phyloP scores from a whole-genome alignment of 345 rosid genomes.

The Cardamine occulta region DNA sequence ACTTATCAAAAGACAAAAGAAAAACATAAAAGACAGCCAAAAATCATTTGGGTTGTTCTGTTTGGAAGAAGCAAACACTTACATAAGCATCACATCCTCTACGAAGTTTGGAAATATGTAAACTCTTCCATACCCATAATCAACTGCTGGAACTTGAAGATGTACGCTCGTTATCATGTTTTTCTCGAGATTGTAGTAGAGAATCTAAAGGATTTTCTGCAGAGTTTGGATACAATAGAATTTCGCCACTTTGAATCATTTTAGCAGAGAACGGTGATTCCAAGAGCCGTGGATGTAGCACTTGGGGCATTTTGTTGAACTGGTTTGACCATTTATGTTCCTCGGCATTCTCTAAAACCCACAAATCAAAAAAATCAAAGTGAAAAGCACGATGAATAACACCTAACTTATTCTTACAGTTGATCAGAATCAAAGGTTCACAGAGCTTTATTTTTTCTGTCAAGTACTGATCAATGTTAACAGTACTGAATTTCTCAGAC shows the following conservation, averaged over 20 bases:
- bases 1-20: neutral
- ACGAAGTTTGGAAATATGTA: neutral
- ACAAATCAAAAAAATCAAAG: neutral
- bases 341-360: neutral
- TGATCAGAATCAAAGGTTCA: neutral
- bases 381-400: neutral
- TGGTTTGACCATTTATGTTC: neutral
- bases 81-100: constrained; percentile 4
- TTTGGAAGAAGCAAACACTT: constrained; percentile 4
- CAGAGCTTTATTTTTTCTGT: no score
- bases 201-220: no score
- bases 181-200: no score
- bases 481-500: neutral
- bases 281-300: no score
- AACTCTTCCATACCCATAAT: neutral
- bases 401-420: constrained; percentile 8
- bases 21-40: neutral
- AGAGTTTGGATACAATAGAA: no score
- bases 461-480: neutral
- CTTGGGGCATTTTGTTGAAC: neutral
- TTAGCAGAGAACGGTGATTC: no score
- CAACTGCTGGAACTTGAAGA: neutral
- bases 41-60: neutral
- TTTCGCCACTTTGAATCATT: no score
- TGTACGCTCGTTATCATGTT: neutral